Evolutionary conservation across 1,139 yeast genomes (phyloP).

Genomic region (Debaryomyces fabryi): DNA sequence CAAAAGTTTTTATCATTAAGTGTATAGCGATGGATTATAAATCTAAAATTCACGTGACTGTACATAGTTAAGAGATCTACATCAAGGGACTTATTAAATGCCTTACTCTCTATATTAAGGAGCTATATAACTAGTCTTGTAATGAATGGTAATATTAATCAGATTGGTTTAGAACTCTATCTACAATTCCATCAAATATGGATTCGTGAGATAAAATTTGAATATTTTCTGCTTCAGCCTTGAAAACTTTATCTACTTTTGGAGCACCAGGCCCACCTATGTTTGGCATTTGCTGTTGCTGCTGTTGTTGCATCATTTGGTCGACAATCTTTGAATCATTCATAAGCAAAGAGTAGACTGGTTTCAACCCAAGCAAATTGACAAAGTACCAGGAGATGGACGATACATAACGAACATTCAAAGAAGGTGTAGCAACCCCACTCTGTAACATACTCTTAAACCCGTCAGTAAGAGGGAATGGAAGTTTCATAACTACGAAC

Average conservation of each 20-base stretch:
- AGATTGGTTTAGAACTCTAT: slow-evolving; percentile 45
- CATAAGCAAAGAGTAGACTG: slow-evolving; percentile 74
- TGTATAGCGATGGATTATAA: slow-evolving; percentile 11
- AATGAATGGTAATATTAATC: neutral
- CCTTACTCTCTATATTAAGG: neutral
- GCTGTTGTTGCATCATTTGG: slow-evolving; percentile 55
- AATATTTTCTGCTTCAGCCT: slow-evolving; percentile 74
- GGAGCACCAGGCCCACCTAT: slow-evolving; percentile 62
- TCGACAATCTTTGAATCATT: slow-evolving; percentile 54
- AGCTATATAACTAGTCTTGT: neutral
- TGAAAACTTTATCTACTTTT: slow-evolving; percentile 60
- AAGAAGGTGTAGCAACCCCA: slow-evolving; percentile 81
- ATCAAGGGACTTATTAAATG: neutral
- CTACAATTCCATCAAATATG: slow-evolving; percentile 64
- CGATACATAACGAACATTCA: slow-evolving; percentile 93
- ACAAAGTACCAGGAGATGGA: slow-evolving; percentile 98
- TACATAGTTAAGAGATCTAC: neutral
- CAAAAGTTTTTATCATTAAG: neutral
- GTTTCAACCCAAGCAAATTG: slow-evolving; percentile 80
- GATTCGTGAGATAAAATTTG: slow-evolving; percentile 61
- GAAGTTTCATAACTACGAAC: slow-evolving; percentile 67
- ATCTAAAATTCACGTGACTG: slow-evolving; percentile 4
- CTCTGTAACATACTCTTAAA: slow-evolving; percentile 91
- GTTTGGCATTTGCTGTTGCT: slow-evolving; percentile 42
- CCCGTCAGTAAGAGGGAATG: slow-evolving; percentile 76